These are phyloP conservation scores for Graphiopsis chlorocephala DNA, from an alignment of 2,329 filamentous ascomycete genomes.

Conservation along the genomic window DNA sequence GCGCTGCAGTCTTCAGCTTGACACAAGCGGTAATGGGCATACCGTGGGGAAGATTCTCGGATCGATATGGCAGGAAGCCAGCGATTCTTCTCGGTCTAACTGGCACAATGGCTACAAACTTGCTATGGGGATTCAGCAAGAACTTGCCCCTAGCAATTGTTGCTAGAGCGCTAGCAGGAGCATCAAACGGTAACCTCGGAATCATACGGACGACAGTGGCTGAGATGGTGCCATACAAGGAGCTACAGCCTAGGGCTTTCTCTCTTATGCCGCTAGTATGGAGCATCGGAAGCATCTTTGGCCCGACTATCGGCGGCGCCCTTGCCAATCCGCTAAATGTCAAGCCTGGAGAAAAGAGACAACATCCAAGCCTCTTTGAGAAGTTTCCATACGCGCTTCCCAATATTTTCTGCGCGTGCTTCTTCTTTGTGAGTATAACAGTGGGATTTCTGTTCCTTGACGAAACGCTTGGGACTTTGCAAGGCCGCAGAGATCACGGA, in stretches of 20 bases:
- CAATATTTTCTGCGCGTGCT: conserved; percentile 70
- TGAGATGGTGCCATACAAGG: conserved; percentile 83
- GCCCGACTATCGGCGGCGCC: conserved; percentile 82
- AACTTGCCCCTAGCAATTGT: conserved; percentile 76
- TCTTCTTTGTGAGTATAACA: conserved; percentile 75
- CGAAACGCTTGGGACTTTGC: conserved; percentile 77
- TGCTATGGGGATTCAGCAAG: conserved; percentile 81
- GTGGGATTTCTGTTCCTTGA: conserved; percentile 76
- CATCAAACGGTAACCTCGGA: conserved; percentile 78
- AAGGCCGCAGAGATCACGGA: conserved; percentile 71
- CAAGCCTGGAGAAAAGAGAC: conserved; percentile 53
- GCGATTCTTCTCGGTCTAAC: conserved; percentile 72
- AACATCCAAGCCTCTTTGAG: conserved; percentile 63
- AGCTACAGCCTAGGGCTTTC: conserved; percentile 84
- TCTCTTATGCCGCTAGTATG: conserved; percentile 90
- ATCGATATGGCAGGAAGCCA: conserved; percentile 77
- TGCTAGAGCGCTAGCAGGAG: conserved; percentile 74
- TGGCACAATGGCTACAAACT: conserved; percentile 76
- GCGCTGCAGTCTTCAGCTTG: conserved; percentile 79
- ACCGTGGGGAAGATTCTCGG: conserved; percentile 80
- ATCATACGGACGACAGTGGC: conserved; percentile 84
- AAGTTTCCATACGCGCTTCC: conserved; percentile 79
- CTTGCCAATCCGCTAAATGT: conserved; percentile 77
- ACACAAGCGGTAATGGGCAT: conserved; percentile 82
- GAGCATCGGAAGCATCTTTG: conserved; percentile 83